These are phyloP conservation scores for Astrothelium subdiscretum DNA, from an alignment of 495 filamentous ascomycete species.

Conservation along the genomic window DNA sequence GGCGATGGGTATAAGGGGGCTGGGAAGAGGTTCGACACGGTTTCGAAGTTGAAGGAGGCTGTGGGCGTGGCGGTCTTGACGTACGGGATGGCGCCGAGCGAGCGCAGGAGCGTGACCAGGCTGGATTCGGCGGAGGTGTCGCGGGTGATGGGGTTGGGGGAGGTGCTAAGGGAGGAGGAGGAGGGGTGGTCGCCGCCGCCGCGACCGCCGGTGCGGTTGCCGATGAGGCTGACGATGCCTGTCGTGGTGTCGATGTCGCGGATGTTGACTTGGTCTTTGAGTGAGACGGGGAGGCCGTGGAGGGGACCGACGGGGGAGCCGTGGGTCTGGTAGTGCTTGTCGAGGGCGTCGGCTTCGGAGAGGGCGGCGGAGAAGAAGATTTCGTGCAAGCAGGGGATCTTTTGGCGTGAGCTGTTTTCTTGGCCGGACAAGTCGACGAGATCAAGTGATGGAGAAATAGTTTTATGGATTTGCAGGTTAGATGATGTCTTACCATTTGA, in stretches of 20 bases:
- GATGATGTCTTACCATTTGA: slow-evolving; percentile 32
- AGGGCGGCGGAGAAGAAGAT: slow-evolving; percentile 51
- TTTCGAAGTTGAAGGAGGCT: slow-evolving; percentile 84
- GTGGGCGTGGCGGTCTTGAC: slow-evolving; percentile 89
- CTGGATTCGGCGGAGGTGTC: slow-evolving; percentile 29
- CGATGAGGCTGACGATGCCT: slow-evolving; percentile 37
- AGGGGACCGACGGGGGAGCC: slow-evolving; percentile 35
- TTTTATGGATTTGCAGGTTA: not conserved
- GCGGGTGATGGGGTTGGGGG: slow-evolving; percentile 30
- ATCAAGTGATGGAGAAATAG: not conserved
- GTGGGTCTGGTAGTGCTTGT: slow-evolving; percentile 41
- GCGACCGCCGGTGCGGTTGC: slow-evolving; percentile 40
- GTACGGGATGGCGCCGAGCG: slow-evolving; percentile 74
- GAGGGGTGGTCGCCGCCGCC: slow-evolving; percentile 27
- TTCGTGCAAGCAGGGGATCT: slow-evolving; percentile 49
- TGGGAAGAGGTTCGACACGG: slow-evolving; percentile 76
- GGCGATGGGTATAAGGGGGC: slow-evolving; percentile 35
- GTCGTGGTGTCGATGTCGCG: slow-evolving; percentile 53
- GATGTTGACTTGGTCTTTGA: slow-evolving; percentile 51
- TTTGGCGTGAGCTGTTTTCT: not conserved
- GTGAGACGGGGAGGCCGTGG: slow-evolving; percentile 23
- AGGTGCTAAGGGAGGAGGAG: not conserved
- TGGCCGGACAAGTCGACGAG: not conserved
- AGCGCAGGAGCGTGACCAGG: slow-evolving; percentile 35
- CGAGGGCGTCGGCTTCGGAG: slow-evolving; percentile 43